Evolutionary conservation across 352 stramenopile species (phyloP).

Genomic region (Phytophthora colocasiae): DNA sequence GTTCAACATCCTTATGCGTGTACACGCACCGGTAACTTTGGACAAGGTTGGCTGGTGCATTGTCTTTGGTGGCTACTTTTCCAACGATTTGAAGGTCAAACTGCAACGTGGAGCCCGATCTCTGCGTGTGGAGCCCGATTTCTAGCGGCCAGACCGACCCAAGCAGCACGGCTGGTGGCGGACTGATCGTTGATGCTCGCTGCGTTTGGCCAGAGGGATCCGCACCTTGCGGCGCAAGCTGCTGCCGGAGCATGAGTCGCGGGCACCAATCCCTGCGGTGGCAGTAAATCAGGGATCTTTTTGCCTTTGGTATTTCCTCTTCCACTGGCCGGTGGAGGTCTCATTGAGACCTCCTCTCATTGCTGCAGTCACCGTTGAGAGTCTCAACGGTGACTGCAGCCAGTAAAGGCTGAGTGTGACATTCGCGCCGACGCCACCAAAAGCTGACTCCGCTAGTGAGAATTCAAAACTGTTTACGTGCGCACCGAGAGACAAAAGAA

Average conservation of each 20-base stretch:
- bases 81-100: conserved; percentile 31
- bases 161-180: conserved; percentile 16
- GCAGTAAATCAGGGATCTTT: conserved; percentile 27
- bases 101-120: conserved; percentile 27
- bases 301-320: neutral
- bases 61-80: conserved; percentile 41
- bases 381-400: conserved; percentile 8
- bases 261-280: conserved; percentile 4
- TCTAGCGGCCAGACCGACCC: neutral
- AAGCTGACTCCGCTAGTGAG: neutral
- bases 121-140: conserved; percentile 4
- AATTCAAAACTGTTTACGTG: conserved; percentile 29
- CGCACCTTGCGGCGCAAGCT: neutral
- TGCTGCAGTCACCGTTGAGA: too few relatives aligned
- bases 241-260: conserved; percentile 2
- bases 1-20: conserved; percentile 12
- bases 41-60: conserved; percentile 15
- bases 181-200: conserved; percentile 25
- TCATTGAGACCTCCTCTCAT: neutral
- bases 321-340: conserved; percentile 9
- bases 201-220: conserved; percentile 2
- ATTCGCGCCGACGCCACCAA: conserved; percentile 8
- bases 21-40: conserved; percentile 9
- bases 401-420: conserved; percentile 29
- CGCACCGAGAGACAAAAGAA: conserved; percentile 30